These are phyloP conservation scores for Clarkia xantiana DNA, from an alignment of 345 rosid species.

Conservation along the genomic window DNA sequence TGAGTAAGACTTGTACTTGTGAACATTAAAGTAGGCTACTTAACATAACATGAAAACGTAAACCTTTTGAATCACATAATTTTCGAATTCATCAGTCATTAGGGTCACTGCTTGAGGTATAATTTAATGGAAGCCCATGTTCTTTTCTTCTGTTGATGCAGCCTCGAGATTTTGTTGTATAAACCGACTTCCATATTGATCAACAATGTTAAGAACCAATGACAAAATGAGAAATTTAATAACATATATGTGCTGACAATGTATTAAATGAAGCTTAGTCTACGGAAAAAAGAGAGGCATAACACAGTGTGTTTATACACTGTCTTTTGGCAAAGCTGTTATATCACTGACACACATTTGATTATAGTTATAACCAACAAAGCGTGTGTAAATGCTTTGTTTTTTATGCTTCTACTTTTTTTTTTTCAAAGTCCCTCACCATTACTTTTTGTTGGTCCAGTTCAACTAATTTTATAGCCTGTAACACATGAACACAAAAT, in stretches of 20 bases:
- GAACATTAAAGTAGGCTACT: too few relatives aligned
- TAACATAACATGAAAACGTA: background rate
- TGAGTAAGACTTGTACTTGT: background rate
- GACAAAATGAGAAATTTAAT: too few relatives aligned
- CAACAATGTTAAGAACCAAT: slow-evolving; percentile 34
- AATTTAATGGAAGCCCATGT: slow-evolving; percentile 78
- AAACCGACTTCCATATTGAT: slow-evolving; percentile 92
- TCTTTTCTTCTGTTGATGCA: slow-evolving; percentile 64
- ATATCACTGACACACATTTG: too few relatives aligned
- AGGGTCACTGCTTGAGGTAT: slow-evolving; percentile 70
- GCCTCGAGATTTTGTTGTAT: slow-evolving; percentile 96
- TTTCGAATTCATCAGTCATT: slow-evolving; percentile 95
- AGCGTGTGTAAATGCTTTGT: too few relatives aligned
- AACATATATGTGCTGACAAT: too few relatives aligned
- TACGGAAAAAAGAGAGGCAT: background rate
- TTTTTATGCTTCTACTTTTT: too few relatives aligned
- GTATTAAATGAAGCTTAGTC: background rate
- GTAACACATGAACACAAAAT: too few relatives aligned
- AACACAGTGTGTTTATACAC: background rate
- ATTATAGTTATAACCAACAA: too few relatives aligned
- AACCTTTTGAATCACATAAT: slow-evolving; percentile 95
- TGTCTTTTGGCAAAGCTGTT: too few relatives aligned
- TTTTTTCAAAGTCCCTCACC: too few relatives aligned
- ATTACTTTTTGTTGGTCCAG: too few relatives aligned
- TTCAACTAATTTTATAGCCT: too few relatives aligned